Evolutionary conservation across 2,329 filamentous ascomycete genomes (phyloP).

Genomic region (Fusarium kyushuense): DNA sequence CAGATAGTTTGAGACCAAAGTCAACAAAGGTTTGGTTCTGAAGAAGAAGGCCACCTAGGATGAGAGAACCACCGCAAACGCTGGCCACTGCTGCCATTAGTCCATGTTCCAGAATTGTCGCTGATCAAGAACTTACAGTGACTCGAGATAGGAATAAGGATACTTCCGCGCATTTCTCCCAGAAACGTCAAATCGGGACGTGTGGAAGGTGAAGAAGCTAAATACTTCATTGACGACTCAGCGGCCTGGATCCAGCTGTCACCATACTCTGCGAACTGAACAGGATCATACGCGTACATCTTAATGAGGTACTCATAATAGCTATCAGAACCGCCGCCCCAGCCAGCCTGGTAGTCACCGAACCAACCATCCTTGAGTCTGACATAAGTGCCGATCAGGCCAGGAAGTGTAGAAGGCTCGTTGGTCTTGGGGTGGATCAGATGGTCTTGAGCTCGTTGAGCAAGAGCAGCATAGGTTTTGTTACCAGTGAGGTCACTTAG

Average conservation of each 20-base stretch:
- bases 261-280: conserved; percentile 13
- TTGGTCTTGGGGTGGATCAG: conserved; percentile 31
- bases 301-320: conserved; percentile 44
- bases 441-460: conserved; percentile 28
- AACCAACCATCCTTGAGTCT: conserved; percentile 20
- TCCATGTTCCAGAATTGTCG: rapidly evolving
- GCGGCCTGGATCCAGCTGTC: conserved; percentile 8
- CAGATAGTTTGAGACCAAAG: not conserved
- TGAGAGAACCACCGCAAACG: conserved; percentile 6
- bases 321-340: conserved; percentile 39
- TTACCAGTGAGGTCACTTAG: conserved; percentile 34
- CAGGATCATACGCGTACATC: conserved; percentile 40
- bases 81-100: conserved; percentile 8
- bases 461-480: conserved; percentile 24
- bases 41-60: not conserved
- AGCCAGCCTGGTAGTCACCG: conserved; percentile 36
- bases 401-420: conserved; percentile 14
- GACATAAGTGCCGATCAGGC: conserved; percentile 29
- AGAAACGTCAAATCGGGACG: conserved; percentile 8
- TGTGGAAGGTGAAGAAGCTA: conserved; percentile 12
- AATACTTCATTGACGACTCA: conserved; percentile 5
- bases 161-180: not conserved
- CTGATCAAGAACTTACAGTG: not conserved
- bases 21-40: conserved; percentile 21
- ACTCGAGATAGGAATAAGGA: not conserved